Evolutionary conservation across 805 yeast genomes (phyloP), one percentile per base, ranked within the genome.

Genomic region (Candida golubevii): DNA sequence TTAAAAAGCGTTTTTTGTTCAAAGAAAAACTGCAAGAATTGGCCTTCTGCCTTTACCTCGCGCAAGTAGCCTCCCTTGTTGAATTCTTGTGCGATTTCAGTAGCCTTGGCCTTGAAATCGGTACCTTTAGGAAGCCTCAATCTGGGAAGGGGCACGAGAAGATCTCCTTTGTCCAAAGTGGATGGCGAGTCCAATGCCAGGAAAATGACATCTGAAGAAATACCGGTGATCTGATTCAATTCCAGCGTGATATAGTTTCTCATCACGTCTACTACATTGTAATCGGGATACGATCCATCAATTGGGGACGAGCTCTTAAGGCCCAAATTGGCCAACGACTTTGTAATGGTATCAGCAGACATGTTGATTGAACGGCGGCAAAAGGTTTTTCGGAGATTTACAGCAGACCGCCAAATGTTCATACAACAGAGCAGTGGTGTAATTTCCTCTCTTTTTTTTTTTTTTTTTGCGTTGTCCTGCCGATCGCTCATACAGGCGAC

Each of bases 131-230:
- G 53, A 58, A 96, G 79, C 58, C 74, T 61, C 58, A 85, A 72
- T 64, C 97, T 82, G 56, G 98, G 99, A 35, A 93, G 75, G 35
- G 99, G 97, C 44, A 91, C 80, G 49, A 91, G 77, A 58, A 93
- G 75, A 65, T 93, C 99, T 61, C 98, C 99, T 59, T 91, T 84
- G 48, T 89, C 97, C 54, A 85, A 69, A 34, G 89, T 83, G 52
- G 78, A 74, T 18, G 97, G 88, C 75, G 91, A 79, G 67, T 93
- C 98, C 58, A 93, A 75, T 32, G 96, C 88, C 45, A 88, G 86
- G 65, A 75, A 87, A 50, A 90, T 87, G 40, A 88, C 62, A 4
- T 71, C 67, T 45, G 76, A 68, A 47, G 83, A 85, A 34, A 89
- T 95, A 32, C 83, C 84, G 14, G 95, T 76, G 54, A 93, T 69